Percentiles rank a stretch among this genome's conserved stretches.
Conservation (phyloP, 2,329 filamentous ascomycete species). For the Xylaria sp. region DNA sequence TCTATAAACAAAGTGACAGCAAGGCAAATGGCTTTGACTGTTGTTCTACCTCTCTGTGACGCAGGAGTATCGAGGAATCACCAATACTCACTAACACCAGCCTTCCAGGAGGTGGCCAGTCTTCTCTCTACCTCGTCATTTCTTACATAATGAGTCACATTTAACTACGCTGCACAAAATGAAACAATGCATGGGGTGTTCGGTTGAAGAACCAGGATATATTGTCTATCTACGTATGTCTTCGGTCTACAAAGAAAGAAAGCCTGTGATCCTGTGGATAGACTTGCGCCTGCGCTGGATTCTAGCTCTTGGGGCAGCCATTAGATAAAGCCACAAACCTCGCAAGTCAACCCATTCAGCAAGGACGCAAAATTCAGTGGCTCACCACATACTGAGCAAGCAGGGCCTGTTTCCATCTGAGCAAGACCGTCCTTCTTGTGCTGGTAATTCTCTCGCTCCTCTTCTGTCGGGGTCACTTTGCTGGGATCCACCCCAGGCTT, state of each 20-base stretch:
- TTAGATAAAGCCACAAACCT: constrained; percentile 18
- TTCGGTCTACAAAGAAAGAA: background rate
- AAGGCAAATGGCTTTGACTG: too few relatives aligned
- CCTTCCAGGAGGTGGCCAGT: too few relatives aligned
- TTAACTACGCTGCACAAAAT: too few relatives aligned
- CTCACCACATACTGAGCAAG: constrained; percentile 9
- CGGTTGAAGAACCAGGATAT: background rate
- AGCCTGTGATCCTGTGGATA: background rate
- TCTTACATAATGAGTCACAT: too few relatives aligned
- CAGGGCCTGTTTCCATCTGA: background rate
- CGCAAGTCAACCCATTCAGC: background rate
- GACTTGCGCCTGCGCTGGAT: too few relatives aligned
- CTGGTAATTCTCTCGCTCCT: background rate
- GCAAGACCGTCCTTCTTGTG: constrained; percentile 8
- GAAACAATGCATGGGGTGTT: background rate
- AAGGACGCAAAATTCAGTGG: constrained; percentile 3
- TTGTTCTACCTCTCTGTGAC: too few relatives aligned
- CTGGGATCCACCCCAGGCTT: constrained; percentile 1
- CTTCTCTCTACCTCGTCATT: too few relatives aligned
- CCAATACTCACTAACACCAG: too few relatives aligned
- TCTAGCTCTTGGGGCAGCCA: background rate
- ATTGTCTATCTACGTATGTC: background rate
- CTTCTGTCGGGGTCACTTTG: background rate
- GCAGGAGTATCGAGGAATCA: too few relatives aligned
- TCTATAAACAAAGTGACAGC: too few relatives aligned